phyloP scores from a whole-genome alignment of 1,284 basidiomycete genomes.

The Lentinula novae-zelandiae region DNA sequence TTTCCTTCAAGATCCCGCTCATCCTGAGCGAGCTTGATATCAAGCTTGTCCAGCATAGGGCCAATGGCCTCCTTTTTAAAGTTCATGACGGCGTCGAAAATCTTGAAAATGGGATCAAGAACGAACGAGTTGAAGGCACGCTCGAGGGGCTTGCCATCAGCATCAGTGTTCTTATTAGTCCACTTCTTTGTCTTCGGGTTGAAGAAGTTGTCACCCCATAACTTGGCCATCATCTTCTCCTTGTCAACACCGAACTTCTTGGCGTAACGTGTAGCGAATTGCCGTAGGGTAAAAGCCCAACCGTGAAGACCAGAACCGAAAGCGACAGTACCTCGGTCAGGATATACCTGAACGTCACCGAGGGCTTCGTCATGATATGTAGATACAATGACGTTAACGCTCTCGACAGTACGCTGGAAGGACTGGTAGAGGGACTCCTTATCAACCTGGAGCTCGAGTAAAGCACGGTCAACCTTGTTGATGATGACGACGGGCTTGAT shows the following conservation, averaged over 20 bases:
- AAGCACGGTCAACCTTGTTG: conserved; percentile 99
- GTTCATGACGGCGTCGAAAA: conserved; percentile 99
- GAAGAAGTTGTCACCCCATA: conserved; percentile 99
- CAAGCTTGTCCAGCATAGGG: conserved; percentile 95
- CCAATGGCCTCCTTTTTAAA: conserved; percentile 94
- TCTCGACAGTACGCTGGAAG: conserved; percentile 97
- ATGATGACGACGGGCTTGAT: conserved; percentile 99
- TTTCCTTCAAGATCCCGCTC: conserved; percentile 98
- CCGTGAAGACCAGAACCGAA: conserved; percentile 99
- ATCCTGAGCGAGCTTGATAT: conserved; percentile 85
- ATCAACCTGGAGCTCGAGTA: conserved; percentile 96
- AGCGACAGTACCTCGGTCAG: conserved; percentile 97
- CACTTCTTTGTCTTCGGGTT: conserved; percentile 98
- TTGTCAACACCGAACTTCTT: conserved; percentile 99
- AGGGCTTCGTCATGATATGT: conserved; percentile 95
- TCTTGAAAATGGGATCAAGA: conserved; percentile 98
- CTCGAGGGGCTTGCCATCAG: conserved; percentile 87
- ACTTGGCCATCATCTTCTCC: conserved; percentile 96
- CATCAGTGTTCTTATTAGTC: conserved; percentile 77
- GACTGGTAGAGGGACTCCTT: conserved; percentile 99
- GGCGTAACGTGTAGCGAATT: conserved; percentile 93
- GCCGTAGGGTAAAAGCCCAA: conserved; percentile 99
- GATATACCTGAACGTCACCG: conserved; percentile 99
- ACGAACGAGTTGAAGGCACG: conserved; percentile 96
- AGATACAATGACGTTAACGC: conserved; percentile 98